Base-by-base conservation (phyloP, 495 filamentous ascomycete species). In the Neohortaea acidophila region DNA sequence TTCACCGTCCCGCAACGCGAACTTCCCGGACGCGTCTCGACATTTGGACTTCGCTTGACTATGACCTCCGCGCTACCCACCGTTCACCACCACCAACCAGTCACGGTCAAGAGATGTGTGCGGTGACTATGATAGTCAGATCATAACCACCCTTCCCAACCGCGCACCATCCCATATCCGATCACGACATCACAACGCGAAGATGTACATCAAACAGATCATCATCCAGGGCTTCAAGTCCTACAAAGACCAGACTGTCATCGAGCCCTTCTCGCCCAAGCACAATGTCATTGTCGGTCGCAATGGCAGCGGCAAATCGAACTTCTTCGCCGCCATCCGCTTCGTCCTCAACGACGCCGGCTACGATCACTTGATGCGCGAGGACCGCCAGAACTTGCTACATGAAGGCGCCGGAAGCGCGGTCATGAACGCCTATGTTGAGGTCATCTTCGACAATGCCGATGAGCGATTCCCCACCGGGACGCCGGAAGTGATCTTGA, bases 181-280 rank as follows among this genome's bases (percentile, higher is more conserved):
- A 22, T 6, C 12, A 11, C 26, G 28, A 27, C 23, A 2, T 17
- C 31, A n/a, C n/a, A n/a, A n/a, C n/a, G n/a, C n/a, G n/a, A 44
- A 21, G 23, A 93, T 96, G 84, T 84, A 91, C 64, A 94, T 99
- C 72, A 96, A 96, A 61, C 89, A 99, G 67, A 94, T 99, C 55
- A 99, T 94, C 61, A 96, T 99, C 54, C 89, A 99, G 54, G 89
- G 89, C 70, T 99, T 99, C 66, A 96, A 96, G 65, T 94, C 87
- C 87, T 99, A 99, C 72, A 96, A 96, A 64, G 87, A 96, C 49
- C 89, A 99, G 60, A 94, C 85, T 22, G 82, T 93, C 56, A 94
- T 94, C 56, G 89, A 96, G 54, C 87, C 89, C 36, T 99, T 99
- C 61, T 94, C 86, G 8, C 82, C 89, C 6, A 89, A 89, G 55